These are phyloP conservation scores for Cronartium quercuum DNA, from an alignment of 1,284 basidiomycete genomes.

Conservation along the genomic window DNA sequence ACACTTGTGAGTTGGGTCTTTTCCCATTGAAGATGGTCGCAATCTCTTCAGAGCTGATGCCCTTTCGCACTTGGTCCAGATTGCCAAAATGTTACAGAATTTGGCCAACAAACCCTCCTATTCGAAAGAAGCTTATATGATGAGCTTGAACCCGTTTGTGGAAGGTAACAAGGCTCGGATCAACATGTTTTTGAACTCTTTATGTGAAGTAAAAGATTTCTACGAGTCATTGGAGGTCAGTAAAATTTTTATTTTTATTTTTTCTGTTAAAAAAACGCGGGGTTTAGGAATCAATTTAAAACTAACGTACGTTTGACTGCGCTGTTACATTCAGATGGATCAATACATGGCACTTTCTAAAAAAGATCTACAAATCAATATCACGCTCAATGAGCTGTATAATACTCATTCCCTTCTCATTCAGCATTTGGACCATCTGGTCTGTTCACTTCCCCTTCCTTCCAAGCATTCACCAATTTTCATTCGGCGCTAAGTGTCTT, in stretches of 20 bases:
- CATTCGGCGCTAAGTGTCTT: not conserved
- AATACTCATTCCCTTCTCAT: conserved; percentile 91
- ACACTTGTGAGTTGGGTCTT: conserved; percentile 63
- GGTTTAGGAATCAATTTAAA: not conserved
- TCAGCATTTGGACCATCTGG: conserved; percentile 90
- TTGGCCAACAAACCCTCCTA: conserved; percentile 98
- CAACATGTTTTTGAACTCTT: conserved; percentile 89
- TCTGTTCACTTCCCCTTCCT: conserved; percentile 48
- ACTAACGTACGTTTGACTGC: conserved; percentile 1
- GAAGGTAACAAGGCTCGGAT: conserved; percentile 96
- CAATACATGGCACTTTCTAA: conserved; percentile 99
- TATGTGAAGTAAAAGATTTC: conserved; percentile 98
- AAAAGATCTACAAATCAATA: conserved; percentile 95
- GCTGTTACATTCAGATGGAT: conserved; percentile 66
- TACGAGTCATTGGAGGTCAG: conserved; percentile 93
- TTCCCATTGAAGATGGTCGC: too few species aligned
- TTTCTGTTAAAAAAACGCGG: not conserved
- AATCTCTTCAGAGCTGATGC: too few species aligned
- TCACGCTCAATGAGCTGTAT: conserved; percentile 98
- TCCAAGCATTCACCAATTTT: not conserved
- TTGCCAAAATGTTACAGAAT: conserved; percentile 99
- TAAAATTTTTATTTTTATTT: conserved; percentile 30
- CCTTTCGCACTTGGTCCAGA: conserved; percentile 54
- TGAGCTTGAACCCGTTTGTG: conserved; percentile 93
- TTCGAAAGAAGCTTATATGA: conserved; percentile 97